These are phyloP conservation scores for Streptanthus diversifolius DNA, from an alignment of 345 rosid genomes.

Conservation along the genomic window DNA sequence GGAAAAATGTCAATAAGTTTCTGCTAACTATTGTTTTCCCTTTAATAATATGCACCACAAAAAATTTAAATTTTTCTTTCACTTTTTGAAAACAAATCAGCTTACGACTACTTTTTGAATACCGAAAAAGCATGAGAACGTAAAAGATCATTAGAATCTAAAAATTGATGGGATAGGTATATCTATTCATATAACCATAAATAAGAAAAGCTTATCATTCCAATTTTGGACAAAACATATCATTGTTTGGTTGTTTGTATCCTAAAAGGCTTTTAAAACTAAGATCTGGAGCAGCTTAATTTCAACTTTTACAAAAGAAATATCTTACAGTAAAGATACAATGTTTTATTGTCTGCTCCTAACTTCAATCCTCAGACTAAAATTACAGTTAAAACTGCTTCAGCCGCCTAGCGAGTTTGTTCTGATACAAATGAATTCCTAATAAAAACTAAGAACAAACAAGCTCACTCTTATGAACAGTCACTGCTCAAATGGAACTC, in stretches of 20 bases:
- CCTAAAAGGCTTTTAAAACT: not conserved
- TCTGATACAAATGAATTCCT: slow-evolving; percentile 14
- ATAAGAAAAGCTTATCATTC: not conserved
- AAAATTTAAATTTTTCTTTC: not conserved
- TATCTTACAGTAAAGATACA: slow-evolving; percentile 23
- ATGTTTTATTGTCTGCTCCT: slow-evolving; percentile 6
- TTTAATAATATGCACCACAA: not conserved
- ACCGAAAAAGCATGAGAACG: slow-evolving; percentile 3
- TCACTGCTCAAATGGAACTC: slow-evolving; percentile 58
- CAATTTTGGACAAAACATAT: slow-evolving; percentile 15
- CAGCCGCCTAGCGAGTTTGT: slow-evolving; percentile 18
- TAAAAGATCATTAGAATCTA: not conserved
- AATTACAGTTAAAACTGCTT: slow-evolving; percentile 13
- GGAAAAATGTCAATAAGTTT: not conserved
- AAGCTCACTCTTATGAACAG: slow-evolving; percentile 27
- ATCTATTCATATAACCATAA: not conserved
- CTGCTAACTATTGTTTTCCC: not conserved
- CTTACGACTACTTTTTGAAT: not conserved
- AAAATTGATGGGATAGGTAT: not conserved
- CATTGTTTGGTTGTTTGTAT: not conserved
- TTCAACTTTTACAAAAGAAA: slow-evolving; percentile 6
- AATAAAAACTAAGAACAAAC: slow-evolving; percentile 10
- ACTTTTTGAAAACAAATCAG: slow-evolving; percentile 23
- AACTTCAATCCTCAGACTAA: slow-evolving; percentile 3
- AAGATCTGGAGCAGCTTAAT: not conserved